Percentiles rank a stretch among this genome's conserved stretches.
phyloP scores from a whole-genome alignment of 192 early-diverging fungal genomes.

The Globomyces pollinis-pini region DNA sequence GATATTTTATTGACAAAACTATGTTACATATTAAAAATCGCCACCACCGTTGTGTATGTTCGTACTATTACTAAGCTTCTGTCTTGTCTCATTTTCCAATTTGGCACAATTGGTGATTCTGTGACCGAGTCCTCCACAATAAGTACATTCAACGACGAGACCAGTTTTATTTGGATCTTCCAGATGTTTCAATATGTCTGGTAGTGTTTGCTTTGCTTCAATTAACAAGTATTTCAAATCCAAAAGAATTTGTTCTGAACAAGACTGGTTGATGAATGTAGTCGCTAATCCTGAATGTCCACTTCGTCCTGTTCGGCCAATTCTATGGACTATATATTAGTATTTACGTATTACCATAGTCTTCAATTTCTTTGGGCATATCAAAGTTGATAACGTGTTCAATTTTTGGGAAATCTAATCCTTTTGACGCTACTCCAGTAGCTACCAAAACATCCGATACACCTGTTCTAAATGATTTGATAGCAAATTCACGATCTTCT shows the following conservation, averaged over 20 bases:
- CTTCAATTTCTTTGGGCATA: conserved; percentile 99
- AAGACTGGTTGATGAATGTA: conserved; percentile 88
- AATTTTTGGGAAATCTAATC: conserved; percentile 90
- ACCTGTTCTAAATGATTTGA: conserved; percentile 77
- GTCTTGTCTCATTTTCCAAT: too few species aligned
- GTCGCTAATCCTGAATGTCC: conserved; percentile 96
- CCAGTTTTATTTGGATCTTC: too few species aligned
- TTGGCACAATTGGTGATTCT: too few species aligned
- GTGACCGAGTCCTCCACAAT: too few species aligned
- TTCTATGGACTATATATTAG: conserved; percentile 67
- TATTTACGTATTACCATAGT: conserved; percentile 62
- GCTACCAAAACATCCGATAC: conserved; percentile 95
- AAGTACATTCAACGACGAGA: too few species aligned
- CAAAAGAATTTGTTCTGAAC: conserved; percentile 93
- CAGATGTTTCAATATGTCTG: too few species aligned
- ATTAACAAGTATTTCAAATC: too few species aligned
- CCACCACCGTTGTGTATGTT: too few species aligned
- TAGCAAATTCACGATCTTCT: conserved; percentile 95
- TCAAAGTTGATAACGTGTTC: conserved; percentile 99
- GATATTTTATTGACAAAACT: too few species aligned
- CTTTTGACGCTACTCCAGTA: conserved; percentile 94
- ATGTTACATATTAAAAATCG: too few species aligned
- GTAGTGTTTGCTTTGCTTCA: too few species aligned
- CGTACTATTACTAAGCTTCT: too few species aligned
- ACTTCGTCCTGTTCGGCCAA: conserved; percentile 93